Conservation (phyloP, 129 eudicot species). For the Tanacetum coccineum region DNA sequence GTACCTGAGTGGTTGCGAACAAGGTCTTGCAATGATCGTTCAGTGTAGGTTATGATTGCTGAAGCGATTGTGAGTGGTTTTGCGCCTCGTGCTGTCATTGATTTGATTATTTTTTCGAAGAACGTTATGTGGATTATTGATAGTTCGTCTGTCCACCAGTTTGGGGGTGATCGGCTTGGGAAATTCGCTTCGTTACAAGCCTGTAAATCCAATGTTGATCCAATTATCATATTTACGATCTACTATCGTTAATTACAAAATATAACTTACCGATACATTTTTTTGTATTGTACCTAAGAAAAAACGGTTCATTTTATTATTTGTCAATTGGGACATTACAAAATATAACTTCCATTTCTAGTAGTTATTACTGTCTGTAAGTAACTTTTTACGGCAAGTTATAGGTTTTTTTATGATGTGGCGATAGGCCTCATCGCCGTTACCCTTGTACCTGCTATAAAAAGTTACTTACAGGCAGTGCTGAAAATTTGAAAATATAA, state of each 20-base stretch:
- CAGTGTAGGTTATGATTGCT: constrained; percentile 85
- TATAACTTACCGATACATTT: no score
- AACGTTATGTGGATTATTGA: constrained; percentile 61
- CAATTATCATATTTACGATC: neutral
- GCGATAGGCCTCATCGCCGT: no score
- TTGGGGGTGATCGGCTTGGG: constrained; percentile 96
- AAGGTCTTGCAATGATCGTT: constrained; percentile 65
- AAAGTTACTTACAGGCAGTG: no score
- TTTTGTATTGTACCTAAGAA: no score
- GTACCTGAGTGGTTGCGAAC: constrained; percentile 83
- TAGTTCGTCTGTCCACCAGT: constrained; percentile 98
- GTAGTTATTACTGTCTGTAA: no score
- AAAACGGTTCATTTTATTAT: no score
- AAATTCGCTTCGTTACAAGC: constrained; percentile 90
- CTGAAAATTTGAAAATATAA: no score
- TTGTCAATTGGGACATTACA: no score
- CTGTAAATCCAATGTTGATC: constrained; percentile 32
- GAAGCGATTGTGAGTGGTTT: constrained; percentile 68
- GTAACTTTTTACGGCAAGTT: no score
- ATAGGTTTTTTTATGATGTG: no score
- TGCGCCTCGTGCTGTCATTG: constrained; percentile 76
- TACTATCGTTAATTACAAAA: neutral
- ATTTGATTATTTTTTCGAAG: constrained; percentile 53
- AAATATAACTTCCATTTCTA: no score
- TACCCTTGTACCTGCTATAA: no score